Base-by-base conservation (phyloP, 1,139 yeast genomes). In the Kluyveromyces sp. region DNA sequence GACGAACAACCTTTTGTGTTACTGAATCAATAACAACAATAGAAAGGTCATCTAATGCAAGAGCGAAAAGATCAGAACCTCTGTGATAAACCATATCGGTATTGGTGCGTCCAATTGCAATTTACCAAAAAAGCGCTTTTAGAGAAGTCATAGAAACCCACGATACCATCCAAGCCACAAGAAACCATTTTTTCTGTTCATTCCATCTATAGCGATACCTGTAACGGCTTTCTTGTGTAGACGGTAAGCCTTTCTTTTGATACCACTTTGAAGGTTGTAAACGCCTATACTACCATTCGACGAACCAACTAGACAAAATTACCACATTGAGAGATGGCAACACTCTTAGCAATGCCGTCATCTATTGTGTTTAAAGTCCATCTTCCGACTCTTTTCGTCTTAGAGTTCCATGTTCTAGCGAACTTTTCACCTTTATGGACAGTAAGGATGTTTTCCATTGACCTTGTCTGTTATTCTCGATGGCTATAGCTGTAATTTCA, bases 401-500 rank as follows among this genome's bases (percentile, higher is more conserved):
- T 77, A n/a, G 90, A 80, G 59, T 82, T 83, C 98, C 98, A 94
- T 1, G 96, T 85, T 58, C 96, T 78, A 1, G 97, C 98, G 67
- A 80, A 83, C 1, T 73, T 67, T 57, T 85, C 92, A 50, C 83
- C 89, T 59, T 83, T 83, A 65, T 94, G 98, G 0, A 88, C 94
- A 32, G 98, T 89, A n/a, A 94, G 63, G 45, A 94, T 74, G 59
- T 89, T 89, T 60, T 89, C 98, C 98, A 94, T 48, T 92, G 94
- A 32, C 92, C 92, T 58, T 81, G 83, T 60, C 95, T 78, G 31
- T 87, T 78, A 49, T 79, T 80, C 50, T 86, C 86, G 53, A 85
- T 81, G 1, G 95, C 82, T 52, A 92, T 73, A 37, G 79, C 73
- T 2, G 78, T 71, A 49, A 90, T 81, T 54, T 88, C 95, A 1